phyloP scores from a whole-genome alignment of 371 early-diverging fungal genomes.

The Lichtheimia ornata region DNA sequence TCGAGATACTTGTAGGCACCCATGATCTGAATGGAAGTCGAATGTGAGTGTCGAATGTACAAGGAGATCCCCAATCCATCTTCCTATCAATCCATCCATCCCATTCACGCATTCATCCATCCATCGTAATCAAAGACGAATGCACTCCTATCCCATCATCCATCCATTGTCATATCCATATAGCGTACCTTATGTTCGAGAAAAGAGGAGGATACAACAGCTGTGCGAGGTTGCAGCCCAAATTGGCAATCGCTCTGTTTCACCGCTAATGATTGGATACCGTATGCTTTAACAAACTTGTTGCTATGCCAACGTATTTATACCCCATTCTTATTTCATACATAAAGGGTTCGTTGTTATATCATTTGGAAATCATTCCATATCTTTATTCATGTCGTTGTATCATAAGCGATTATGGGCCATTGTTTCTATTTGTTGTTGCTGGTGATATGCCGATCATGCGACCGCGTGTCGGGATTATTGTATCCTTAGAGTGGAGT shows the following conservation, averaged over 20 bases:
- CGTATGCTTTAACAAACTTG: too few species aligned
- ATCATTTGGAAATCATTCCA: too few species aligned
- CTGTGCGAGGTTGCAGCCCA: background rate
- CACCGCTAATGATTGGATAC: too few species aligned
- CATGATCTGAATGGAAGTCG: background rate
- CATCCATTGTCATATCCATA: background rate
- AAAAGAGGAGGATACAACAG: slow-evolving; percentile 7
- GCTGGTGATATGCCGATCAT: slow-evolving; percentile 37
- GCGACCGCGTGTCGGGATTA: slow-evolving; percentile 33
- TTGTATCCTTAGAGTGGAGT: too few species aligned
- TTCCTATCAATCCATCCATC: background rate
- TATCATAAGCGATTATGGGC: too few species aligned
- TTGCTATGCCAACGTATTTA: too few species aligned
- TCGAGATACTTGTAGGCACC: slow-evolving; percentile 94
- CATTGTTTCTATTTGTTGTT: slow-evolving; percentile 3
- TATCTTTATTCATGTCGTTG: too few species aligned
- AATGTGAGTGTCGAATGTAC: background rate
- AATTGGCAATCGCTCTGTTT: slow-evolving; percentile 31
- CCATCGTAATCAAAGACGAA: too few species aligned
- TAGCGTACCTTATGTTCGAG: background rate
- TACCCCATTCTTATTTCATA: too few species aligned
- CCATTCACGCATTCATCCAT: background rate
- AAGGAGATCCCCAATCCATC: background rate
- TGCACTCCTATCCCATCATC: too few species aligned
- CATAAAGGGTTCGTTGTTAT: too few species aligned